Evolutionary conservation across 2,329 filamentous ascomycete species (phyloP).

Genomic region (Ascochyta clinopodiicola): DNA sequence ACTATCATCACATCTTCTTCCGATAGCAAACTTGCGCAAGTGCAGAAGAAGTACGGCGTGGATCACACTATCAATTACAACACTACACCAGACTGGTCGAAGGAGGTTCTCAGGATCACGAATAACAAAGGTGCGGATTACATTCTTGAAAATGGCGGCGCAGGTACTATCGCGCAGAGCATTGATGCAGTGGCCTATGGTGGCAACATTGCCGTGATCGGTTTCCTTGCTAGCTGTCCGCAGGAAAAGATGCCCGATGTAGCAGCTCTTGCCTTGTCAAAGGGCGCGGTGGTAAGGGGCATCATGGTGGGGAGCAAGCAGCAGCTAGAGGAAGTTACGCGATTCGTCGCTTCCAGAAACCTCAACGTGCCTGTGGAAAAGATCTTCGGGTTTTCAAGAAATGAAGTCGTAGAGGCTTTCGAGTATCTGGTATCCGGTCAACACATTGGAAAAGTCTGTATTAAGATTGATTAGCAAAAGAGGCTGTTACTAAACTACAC

Average conservation of each 20-base stretch:
- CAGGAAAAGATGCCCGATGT: constrained; percentile 44
- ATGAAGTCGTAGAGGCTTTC: constrained; percentile 40
- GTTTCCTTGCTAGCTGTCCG: constrained; percentile 43
- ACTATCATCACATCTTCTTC: constrained; percentile 60
- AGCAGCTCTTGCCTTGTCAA: constrained; percentile 33
- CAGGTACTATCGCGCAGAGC: constrained; percentile 49
- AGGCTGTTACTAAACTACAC: too few relatives aligned
- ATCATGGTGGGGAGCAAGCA: constrained; percentile 66
- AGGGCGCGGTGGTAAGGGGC: constrained; percentile 51
- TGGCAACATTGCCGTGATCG: constrained; percentile 55
- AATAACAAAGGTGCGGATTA: constrained; percentile 53
- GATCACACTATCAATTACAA: constrained; percentile 60
- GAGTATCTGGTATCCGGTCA: constrained; percentile 44
- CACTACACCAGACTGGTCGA: constrained; percentile 54
- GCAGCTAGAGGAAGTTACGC: constrained; percentile 49
- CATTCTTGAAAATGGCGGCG: constrained; percentile 52
- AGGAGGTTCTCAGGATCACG: constrained; percentile 54
- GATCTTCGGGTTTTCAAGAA: constrained; percentile 39
- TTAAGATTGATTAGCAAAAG: neutral
- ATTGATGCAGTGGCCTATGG: constrained; percentile 54
- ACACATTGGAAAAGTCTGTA: constrained; percentile 38
- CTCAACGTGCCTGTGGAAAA: constrained; percentile 41
- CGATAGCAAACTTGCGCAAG: constrained; percentile 56
- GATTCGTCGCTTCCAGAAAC: constrained; percentile 39
- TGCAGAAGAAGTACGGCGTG: constrained; percentile 50